Base-by-base conservation (phyloP, 1,284 basidiomycete species). In the Ganoderma resinaceum region DNA sequence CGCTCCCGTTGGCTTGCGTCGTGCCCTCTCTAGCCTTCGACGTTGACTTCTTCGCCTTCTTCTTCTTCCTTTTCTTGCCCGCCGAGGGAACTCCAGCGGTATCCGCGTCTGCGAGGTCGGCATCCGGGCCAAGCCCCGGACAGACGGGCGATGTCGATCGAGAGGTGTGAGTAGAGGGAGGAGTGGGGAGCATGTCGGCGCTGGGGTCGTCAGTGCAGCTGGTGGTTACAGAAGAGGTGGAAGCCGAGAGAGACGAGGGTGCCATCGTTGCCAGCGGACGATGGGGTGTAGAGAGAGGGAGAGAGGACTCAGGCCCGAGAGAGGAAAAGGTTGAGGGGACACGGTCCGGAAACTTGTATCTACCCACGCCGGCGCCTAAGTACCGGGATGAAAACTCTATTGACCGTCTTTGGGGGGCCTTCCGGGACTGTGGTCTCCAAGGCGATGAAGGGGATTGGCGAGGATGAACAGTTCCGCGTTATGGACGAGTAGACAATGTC, bases 11-110 rank as follows among this genome's bases (percentile, higher is more conserved):
- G 12, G 80, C 71, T 31, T 55, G 7, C 14, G 66, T 26, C 46
- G 9, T 26, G 4, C 11, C 23, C 35, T 84, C 84, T 73, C 85
- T 86, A 4, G 80, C 77, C 73, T 87, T 86, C 11, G 58, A 37
- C 9, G 81, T 76, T 53, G 83, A 75, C 79, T 89, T 90, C 81
- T 87, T 89, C 18, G 84, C 66, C 75, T 88, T 90, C 80, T 90
- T 91, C 79, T 91, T 93, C 81, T 91, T 91, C 79, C 90, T 91
- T 81, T 92, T 93, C 82, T 91, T 92, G 74, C 83, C 16, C 40
- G 62, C 61, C 4, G 52, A 40, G 49, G 66, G 38, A 5, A 42
- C 29, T 35, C 67, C 69, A 16, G 57, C 52, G 20, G 55, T 53
- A 23, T 65, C 66, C 33, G 68, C 57, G 31, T 40, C 55, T 11